Evolutionary conservation across 2,329 filamentous ascomycete species (phyloP).

Genomic region (Lomentospora prolificans): DNA sequence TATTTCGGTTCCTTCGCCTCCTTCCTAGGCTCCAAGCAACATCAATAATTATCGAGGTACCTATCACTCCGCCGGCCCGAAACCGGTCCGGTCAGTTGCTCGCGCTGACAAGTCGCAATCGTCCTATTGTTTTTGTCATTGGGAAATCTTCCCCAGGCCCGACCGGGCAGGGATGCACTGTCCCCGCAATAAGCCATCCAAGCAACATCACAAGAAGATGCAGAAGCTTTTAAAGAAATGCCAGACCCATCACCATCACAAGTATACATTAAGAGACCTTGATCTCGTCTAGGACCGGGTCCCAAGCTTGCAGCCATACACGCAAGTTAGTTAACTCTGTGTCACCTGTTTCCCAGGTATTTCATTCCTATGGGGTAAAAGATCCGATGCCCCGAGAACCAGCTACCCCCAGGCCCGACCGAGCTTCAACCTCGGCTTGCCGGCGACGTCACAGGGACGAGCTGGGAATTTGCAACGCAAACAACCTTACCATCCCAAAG

Average conservation of each 20-base stretch:
- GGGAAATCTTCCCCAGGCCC: slow-evolving; percentile 3
- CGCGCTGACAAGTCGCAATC: background rate
- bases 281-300: too few species aligned
- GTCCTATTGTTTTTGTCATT: background rate
- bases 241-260: background rate
- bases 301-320: background rate
- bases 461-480: background rate
- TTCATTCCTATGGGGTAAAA: background rate
- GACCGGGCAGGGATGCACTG: background rate
- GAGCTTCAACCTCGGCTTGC: slow-evolving; percentile 8
- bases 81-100: slow-evolving; percentile 1
- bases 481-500: background rate
- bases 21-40: background rate
- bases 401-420: background rate
- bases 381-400: background rate
- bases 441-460: slow-evolving; percentile 5
- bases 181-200: background rate
- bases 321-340: too few species aligned
- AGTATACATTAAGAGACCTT: too few species aligned
- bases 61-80: background rate
- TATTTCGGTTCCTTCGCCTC: too few species aligned
- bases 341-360: background rate
- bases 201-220: background rate
- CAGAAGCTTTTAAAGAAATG: background rate
- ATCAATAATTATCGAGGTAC: background rate